These are phyloP conservation scores for Gaultheria prostrata DNA, from an alignment of 148 eudicot genomes.

Conservation along the genomic window DNA sequence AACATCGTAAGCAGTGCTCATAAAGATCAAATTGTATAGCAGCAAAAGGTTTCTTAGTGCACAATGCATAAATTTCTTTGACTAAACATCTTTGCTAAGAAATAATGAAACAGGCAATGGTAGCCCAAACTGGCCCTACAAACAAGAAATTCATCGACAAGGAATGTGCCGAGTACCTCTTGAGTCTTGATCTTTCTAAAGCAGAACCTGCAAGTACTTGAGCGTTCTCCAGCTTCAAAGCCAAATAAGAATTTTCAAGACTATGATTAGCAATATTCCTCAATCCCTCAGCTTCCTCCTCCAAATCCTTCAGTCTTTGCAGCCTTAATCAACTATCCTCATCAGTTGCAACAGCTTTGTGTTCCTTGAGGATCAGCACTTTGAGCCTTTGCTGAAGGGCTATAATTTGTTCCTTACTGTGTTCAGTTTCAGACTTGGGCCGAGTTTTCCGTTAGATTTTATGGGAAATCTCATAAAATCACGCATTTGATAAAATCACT, in stretches of 20 bases:
- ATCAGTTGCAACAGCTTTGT: conserved; percentile 23
- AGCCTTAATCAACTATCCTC: conserved; percentile 26
- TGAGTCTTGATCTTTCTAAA: conserved; percentile 60
- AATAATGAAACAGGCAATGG: background rate
- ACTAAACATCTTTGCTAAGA: background rate
- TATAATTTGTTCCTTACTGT: conserved; percentile 58
- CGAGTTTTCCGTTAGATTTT: too few species aligned
- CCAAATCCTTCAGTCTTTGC: conserved; percentile 44
- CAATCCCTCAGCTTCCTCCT: conserved; percentile 58
- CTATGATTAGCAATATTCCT: conserved; percentile 41
- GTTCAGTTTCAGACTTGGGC: too few species aligned
- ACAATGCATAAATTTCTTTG: too few species aligned
- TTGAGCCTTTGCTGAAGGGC: conserved; percentile 62
- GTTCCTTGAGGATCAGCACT: conserved; percentile 46
- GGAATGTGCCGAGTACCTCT: conserved; percentile 42
- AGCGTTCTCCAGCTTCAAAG: conserved; percentile 52
- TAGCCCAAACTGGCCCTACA: background rate
- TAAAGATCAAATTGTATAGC: too few species aligned
- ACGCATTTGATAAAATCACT: too few species aligned
- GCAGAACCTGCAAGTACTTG: conserved; percentile 60
- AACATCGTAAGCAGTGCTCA: too few species aligned
- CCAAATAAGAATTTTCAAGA: conserved; percentile 58
- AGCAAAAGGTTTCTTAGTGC: too few species aligned
- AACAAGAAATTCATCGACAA: background rate
- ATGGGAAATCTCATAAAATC: too few species aligned